These are phyloP conservation scores for Dalechampia spathulata DNA, from an alignment of 441 rosid genomes.

Conservation along the genomic window DNA sequence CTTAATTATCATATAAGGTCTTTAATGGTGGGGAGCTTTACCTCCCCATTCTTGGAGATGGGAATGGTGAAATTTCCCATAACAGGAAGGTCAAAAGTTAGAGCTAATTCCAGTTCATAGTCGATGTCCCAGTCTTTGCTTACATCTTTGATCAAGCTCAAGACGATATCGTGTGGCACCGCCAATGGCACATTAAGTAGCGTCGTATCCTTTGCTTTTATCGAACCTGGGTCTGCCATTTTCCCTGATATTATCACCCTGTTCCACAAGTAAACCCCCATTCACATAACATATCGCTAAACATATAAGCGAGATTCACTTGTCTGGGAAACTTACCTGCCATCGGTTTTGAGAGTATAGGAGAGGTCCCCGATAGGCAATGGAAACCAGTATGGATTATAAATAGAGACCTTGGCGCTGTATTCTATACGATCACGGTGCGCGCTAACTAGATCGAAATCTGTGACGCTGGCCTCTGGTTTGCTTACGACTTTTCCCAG, in stretches of 20 bases:
- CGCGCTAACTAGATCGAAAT: conserved; percentile 52
- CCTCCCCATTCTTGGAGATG: conserved; percentile 60
- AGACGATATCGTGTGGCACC: conserved; percentile 56
- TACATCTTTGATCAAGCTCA: conserved; percentile 60
- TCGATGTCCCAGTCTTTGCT: conserved; percentile 88
- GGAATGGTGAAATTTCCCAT: conserved; percentile 73
- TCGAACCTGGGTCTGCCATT: conserved; percentile 82
- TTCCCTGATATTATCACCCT: conserved; percentile 82
- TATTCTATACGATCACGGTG: conserved; percentile 54
- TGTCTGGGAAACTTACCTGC: conserved; percentile 33
- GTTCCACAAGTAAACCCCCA: neutral
- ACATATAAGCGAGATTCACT: no score
- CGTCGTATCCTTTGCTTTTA: conserved; percentile 56
- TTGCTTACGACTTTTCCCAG: conserved; percentile 57
- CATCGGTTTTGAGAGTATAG: conserved; percentile 60
- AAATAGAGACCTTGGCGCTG: conserved; percentile 51
- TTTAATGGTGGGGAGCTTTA: conserved; percentile 79
- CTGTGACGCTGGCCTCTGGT: conserved; percentile 60
- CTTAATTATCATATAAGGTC: no score
- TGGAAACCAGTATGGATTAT: conserved; percentile 58
- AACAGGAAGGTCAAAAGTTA: conserved; percentile 71
- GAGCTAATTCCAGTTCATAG: conserved; percentile 61
- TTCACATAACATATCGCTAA: neutral
- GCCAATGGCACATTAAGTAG: conserved; percentile 53
- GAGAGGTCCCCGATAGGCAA: conserved; percentile 80